Conservation (phyloP, 345 rosid species). For the Eutrema heterophyllum region DNA sequence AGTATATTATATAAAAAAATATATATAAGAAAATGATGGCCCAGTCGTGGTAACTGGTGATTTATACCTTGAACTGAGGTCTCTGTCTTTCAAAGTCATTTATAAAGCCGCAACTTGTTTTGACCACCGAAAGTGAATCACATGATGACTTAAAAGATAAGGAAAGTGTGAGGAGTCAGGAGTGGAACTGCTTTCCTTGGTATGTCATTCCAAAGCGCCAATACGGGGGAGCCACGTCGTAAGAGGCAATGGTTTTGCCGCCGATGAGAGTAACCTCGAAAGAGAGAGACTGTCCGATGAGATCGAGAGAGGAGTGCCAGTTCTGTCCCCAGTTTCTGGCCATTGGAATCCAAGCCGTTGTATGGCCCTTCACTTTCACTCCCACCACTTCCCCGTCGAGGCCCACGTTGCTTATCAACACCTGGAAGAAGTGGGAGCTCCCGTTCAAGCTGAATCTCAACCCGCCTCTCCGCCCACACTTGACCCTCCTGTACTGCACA, state of each 20-base stretch:
- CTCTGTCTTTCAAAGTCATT: neutral
- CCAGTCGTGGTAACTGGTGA: neutral
- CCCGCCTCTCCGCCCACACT: constrained; percentile 65
- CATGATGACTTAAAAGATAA: neutral
- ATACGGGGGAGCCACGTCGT: constrained; percentile 70
- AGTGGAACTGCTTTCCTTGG: constrained; percentile 74
- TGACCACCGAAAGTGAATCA: constrained; percentile 19
- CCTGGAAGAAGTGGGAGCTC: constrained; percentile 62
- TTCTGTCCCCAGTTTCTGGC: constrained; percentile 97
- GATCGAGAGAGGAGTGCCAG: constrained; percentile 69
- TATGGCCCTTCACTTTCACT: constrained; percentile 85
- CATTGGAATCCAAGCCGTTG: constrained; percentile 92
- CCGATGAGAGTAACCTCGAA: constrained; percentile 72
- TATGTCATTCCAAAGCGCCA: constrained; percentile 87
- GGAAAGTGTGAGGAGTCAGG: constrained; percentile 2
- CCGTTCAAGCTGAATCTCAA: constrained; percentile 76
- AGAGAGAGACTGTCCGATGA: constrained; percentile 77
- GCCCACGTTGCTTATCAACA: constrained; percentile 75
- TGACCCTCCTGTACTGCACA: constrained; percentile 76
- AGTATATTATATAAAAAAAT: neutral
- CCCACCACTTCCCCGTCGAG: constrained; percentile 74
- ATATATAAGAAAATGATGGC: neutral
- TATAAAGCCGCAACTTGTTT: neutral
- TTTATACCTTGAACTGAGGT: neutral
- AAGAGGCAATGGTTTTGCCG: constrained; percentile 62